Conservation (phyloP, 2,329 filamentous ascomycete species). For the Neonectria punicea region DNA sequence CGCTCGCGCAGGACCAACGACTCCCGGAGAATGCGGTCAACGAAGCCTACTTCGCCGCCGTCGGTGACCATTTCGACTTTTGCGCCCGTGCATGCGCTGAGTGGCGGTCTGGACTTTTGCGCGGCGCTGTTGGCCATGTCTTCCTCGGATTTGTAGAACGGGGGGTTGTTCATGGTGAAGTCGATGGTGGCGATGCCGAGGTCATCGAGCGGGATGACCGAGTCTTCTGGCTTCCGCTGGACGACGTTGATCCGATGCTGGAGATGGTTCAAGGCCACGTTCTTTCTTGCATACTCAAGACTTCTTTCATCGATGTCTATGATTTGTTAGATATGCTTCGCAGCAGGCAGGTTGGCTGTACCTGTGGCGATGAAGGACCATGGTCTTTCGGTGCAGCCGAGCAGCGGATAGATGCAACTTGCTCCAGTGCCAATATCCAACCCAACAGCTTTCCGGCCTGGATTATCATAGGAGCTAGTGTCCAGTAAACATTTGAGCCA, state of each 20-base stretch:
- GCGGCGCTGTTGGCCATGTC: slow-evolving; percentile 75
- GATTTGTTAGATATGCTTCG: neutral
- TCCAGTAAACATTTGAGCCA: slow-evolving; percentile 89
- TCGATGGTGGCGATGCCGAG: slow-evolving; percentile 66
- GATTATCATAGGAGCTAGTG: slow-evolving; percentile 66
- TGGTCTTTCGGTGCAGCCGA: slow-evolving; percentile 75
- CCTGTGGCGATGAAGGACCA: slow-evolving; percentile 80
- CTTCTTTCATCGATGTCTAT: slow-evolving; percentile 80
- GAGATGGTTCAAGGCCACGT: slow-evolving; percentile 74
- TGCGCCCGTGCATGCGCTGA: slow-evolving; percentile 80
- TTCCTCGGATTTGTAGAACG: slow-evolving; percentile 82
- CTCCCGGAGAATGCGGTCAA: slow-evolving; percentile 75
- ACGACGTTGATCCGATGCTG: slow-evolving; percentile 72
- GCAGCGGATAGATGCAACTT: slow-evolving; percentile 88
- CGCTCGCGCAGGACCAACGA: slow-evolving; percentile 67
- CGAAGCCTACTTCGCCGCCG: slow-evolving; percentile 83
- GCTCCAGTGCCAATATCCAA: slow-evolving; percentile 92
- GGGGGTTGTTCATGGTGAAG: slow-evolving; percentile 94
- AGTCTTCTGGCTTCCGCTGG: slow-evolving; percentile 59
- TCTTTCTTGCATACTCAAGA: slow-evolving; percentile 71
- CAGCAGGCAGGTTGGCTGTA: slow-evolving; percentile 27
- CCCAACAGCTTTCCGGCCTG: slow-evolving; percentile 67
- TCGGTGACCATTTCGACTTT: slow-evolving; percentile 85
- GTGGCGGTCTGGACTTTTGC: slow-evolving; percentile 74
- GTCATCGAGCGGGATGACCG: slow-evolving; percentile 72